Conservation (phyloP, 2,329 filamentous ascomycete genomes). For the Botrytis galanthina region DNA sequence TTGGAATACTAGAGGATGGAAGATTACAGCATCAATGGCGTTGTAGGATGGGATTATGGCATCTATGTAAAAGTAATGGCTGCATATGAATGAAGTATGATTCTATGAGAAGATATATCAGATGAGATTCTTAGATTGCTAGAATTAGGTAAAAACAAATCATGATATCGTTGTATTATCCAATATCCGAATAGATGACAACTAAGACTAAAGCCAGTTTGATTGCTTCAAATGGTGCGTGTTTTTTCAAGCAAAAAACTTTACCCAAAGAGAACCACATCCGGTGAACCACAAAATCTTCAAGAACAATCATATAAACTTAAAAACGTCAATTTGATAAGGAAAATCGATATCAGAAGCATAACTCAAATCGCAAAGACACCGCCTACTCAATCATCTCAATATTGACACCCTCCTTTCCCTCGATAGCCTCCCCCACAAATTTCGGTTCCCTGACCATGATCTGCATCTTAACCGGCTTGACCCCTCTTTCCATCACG, state of each 20-base stretch:
- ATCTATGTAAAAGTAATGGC: not conserved
- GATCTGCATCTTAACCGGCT: conserved; percentile 67
- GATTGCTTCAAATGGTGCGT: not conserved
- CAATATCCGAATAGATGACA: not conserved
- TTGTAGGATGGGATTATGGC: conserved; percentile 22
- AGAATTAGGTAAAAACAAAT: not conserved
- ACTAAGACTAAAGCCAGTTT: not conserved
- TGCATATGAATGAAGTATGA: conserved; percentile 13
- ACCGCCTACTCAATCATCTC: conserved; percentile 16
- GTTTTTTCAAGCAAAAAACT: not conserved
- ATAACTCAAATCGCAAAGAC: not conserved
- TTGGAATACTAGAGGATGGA: conserved; percentile 58
- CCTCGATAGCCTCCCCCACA: conserved; percentile 38
- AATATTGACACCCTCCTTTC: conserved; percentile 31
- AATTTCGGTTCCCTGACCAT: conserved; percentile 72
- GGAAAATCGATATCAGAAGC: not conserved
- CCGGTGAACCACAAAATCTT: not conserved
- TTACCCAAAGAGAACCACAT: not conserved
- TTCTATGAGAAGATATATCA: not conserved
- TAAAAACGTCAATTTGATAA: not conserved
- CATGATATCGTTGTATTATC: not conserved
- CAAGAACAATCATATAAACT: not conserved
- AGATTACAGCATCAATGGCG: conserved; percentile 23
- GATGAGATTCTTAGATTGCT: not conserved
- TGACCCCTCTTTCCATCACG: conserved; percentile 55